Evolutionary conservation across 2,329 filamentous ascomycete genomes (phyloP).

Genomic region (Knufia petricola): DNA sequence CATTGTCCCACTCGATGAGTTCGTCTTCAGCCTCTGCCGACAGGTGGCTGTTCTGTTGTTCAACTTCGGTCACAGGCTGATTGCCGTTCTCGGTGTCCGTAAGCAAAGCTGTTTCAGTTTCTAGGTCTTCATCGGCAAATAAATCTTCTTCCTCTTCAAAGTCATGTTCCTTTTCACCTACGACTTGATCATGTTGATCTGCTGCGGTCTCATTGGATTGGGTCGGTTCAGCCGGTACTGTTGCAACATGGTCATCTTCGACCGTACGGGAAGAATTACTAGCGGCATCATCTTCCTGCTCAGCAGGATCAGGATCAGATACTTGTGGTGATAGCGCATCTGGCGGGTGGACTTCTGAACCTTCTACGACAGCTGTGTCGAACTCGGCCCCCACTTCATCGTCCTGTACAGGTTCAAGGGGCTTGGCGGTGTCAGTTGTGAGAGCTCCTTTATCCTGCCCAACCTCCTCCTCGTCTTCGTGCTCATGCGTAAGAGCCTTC

Average conservation of each 20-base stretch:
- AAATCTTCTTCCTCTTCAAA: slow-evolving; percentile 16
- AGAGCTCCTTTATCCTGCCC: neutral
- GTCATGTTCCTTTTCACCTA: neutral
- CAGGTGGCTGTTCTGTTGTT: neutral
- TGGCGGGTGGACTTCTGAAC: neutral
- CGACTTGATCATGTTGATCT: neutral
- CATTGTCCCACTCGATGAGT: slow-evolving; percentile 4
- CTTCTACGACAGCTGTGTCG: neutral
- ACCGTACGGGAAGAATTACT: neutral
- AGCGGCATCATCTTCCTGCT: neutral
- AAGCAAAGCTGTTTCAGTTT: slow-evolving; percentile 2
- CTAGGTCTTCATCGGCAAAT: slow-evolving; percentile 5
- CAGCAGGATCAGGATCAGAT: neutral
- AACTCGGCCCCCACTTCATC: neutral
- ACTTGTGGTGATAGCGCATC: neutral
- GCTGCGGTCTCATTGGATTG: neutral
- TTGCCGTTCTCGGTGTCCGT: neutral
- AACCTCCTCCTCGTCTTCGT: neutral
- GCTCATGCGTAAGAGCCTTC: neutral
- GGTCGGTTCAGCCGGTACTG: neutral
- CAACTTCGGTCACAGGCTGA: neutral
- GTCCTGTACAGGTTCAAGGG: neutral
- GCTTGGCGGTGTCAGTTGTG: neutral
- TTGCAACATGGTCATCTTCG: neutral
- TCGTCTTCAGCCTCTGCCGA: neutral